A percentile compares a stretch with the other conserved stretches of the same genome.
Evolutionary conservation across 352 stramenopile species (phyloP).

Genomic region (Phytophthora cactorum): DNA sequence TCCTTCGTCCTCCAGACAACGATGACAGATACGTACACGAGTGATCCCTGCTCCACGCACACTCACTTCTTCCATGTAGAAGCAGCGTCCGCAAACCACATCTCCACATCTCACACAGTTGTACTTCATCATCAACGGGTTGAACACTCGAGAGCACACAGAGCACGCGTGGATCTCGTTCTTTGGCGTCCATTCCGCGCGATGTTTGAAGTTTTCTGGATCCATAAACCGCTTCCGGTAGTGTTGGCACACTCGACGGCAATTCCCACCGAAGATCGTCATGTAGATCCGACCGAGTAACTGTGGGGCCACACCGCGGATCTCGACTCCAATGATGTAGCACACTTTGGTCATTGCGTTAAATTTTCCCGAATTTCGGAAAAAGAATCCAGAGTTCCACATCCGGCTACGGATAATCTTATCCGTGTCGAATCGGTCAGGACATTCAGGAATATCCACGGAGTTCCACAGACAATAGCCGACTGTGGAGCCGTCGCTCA

Average conservation of each 20-base stretch:
- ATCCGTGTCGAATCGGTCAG: slow-evolving; percentile 32
- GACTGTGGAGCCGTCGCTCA: slow-evolving; percentile 42
- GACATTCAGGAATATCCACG: slow-evolving; percentile 47
- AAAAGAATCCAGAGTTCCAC: slow-evolving; percentile 52
- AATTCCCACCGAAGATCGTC: slow-evolving; percentile 48
- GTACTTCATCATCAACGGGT: slow-evolving; percentile 35
- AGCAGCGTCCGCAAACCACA: slow-evolving; percentile 35
- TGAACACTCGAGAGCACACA: slow-evolving; percentile 34
- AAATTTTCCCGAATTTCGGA: slow-evolving; percentile 41
- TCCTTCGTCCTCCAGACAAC: slow-evolving; percentile 22
- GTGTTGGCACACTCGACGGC: slow-evolving; percentile 46
- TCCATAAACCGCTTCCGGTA: slow-evolving; percentile 45
- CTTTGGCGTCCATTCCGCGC: slow-evolving; percentile 39
- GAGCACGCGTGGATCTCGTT: slow-evolving; percentile 27
- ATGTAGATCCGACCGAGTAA: slow-evolving; percentile 46
- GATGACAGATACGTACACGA: slow-evolving; percentile 40
- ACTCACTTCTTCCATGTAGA: slow-evolving; percentile 41
- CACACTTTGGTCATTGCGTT: slow-evolving; percentile 54
- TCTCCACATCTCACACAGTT: slow-evolving; percentile 39
- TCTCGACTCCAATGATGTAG: slow-evolving; percentile 50
- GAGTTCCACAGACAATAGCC: slow-evolving; percentile 71
- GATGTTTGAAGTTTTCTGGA: slow-evolving; percentile 40
- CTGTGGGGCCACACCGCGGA: slow-evolving; percentile 28
- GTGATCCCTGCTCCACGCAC: slow-evolving; percentile 43
- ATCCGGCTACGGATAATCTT: slow-evolving; percentile 50